Conservation (phyloP, 352 stramenopile species). For the Discostella stelligera region DNA sequence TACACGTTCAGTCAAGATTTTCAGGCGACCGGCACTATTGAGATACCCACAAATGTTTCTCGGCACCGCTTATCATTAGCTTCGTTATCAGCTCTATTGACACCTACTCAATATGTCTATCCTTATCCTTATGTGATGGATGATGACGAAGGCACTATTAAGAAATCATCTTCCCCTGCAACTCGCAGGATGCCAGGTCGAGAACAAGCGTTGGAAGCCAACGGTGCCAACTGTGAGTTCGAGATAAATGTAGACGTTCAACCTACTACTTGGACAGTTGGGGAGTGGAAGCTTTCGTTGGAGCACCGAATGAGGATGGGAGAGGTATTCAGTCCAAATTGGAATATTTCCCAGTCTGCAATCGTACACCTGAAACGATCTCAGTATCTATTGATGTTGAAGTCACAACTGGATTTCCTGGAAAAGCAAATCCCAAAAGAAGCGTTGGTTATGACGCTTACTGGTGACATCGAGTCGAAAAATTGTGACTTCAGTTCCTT, state of each 20-base stretch:
- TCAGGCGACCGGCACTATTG: background rate
- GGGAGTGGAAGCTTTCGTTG: conserved; percentile 59
- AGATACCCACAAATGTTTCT: background rate
- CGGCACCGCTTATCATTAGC: conserved; percentile 12
- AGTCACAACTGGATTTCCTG: conserved; percentile 47
- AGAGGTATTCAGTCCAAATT: conserved; percentile 46
- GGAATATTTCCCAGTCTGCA: conserved; percentile 7
- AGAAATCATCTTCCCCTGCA: conserved; percentile 37
- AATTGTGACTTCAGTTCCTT: conserved; percentile 75
- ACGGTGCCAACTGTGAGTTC: conserved; percentile 77
- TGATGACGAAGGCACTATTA: conserved; percentile 62
- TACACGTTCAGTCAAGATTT: background rate
- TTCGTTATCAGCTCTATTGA: conserved; percentile 1
- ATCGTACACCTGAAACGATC: conserved; percentile 31
- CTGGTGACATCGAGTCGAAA: conserved; percentile 67
- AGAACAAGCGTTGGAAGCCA: conserved; percentile 64
- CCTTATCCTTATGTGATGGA: conserved; percentile 74
- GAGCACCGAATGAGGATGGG: conserved; percentile 45
- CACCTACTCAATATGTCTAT: conserved; percentile 31
- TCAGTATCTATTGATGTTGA: conserved; percentile 50
- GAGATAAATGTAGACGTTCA: conserved; percentile 76
- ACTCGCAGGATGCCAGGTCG: conserved; percentile 47
- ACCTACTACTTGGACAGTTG: conserved; percentile 63
- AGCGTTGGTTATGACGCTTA: conserved; percentile 68
- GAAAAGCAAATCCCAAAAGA: conserved; percentile 58